These are phyloP conservation scores for Daldinia bambusicola DNA, from an alignment of 495 filamentous ascomycete species.

Conservation along the genomic window DNA sequence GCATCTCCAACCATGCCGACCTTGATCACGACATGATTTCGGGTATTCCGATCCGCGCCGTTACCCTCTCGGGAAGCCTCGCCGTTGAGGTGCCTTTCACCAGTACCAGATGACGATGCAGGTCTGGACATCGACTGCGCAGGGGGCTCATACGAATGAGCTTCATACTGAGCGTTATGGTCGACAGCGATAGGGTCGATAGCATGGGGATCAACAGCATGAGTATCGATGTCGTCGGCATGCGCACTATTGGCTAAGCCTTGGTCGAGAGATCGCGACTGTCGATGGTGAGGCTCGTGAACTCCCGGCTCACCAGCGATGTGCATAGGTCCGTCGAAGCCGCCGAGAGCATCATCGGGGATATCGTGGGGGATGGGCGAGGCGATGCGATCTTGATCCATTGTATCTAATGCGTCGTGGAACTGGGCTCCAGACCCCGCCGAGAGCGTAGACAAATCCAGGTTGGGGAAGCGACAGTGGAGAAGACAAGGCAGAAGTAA, in stretches of 20 bases:
- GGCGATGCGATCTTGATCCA: slow-evolving; percentile 56
- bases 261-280: slow-evolving; percentile 55
- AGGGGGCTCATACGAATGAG: slow-evolving; percentile 50
- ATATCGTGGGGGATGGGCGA: slow-evolving; percentile 41
- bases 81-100: slow-evolving; percentile 38
- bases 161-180: slow-evolving; percentile 53
- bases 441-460: slow-evolving; percentile 62
- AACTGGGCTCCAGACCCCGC: slow-evolving; percentile 62
- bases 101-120: slow-evolving; percentile 57
- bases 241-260: slow-evolving; percentile 48
- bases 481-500: slow-evolving; percentile 10
- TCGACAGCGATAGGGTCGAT: slow-evolving; percentile 54
- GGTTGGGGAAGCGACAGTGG: slow-evolving; percentile 43
- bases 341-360: slow-evolving; percentile 48
- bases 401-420: slow-evolving; percentile 61
- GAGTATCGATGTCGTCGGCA: slow-evolving; percentile 50
- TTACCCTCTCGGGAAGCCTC: slow-evolving; percentile 53
- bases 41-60: slow-evolving; percentile 60
- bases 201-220: slow-evolving; percentile 39
- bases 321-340: slow-evolving; percentile 52
- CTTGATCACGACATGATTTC: slow-evolving; percentile 96
- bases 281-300: slow-evolving; percentile 46
- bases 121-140: slow-evolving; percentile 58
- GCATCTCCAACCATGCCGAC: slow-evolving; percentile 99
- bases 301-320: slow-evolving; percentile 38